phyloP scores from a whole-genome alignment of 129 eudicot genomes.

The Smallanthus sonchifolius region DNA sequence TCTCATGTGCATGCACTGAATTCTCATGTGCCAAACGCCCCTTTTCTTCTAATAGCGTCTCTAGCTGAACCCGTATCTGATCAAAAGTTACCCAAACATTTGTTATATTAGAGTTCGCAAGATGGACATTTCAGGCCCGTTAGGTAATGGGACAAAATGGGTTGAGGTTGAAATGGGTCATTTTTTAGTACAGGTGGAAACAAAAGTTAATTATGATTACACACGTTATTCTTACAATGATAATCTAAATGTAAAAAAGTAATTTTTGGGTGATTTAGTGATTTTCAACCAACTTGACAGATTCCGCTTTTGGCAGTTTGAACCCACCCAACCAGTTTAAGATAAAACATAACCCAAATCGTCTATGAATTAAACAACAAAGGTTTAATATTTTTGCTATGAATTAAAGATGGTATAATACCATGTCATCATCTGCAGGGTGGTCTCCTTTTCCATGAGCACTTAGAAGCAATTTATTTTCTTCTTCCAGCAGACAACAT shows the following conservation, averaged over 20 bases:
- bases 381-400: neutral
- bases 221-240: neutral
- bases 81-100: conserved; percentile 1
- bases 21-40: conserved; percentile 73
- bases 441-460: conserved; percentile 52
- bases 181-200: neutral
- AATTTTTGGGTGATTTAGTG: neutral
- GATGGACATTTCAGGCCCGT: neutral
- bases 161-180: neutral
- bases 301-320: neutral
- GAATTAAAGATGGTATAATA: conserved; percentile 7
- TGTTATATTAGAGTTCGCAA: neutral
- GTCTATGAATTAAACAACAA: neutral
- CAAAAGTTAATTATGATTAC: neutral
- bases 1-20: conserved; percentile 62
- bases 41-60: conserved; percentile 72
- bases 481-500: conserved; percentile 77
- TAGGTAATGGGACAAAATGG: neutral
- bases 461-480: conserved; percentile 65
- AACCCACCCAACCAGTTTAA: neutral
- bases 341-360: neutral
- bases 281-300: neutral
- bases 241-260: neutral
- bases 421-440: conserved; percentile 86
- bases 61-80: conserved; percentile 79